Evolutionary conservation across 495 filamentous ascomycete genomes (phyloP), one percentile per base, ranked within the genome.

Genomic region (Cryomyces antarcticus): DNA sequence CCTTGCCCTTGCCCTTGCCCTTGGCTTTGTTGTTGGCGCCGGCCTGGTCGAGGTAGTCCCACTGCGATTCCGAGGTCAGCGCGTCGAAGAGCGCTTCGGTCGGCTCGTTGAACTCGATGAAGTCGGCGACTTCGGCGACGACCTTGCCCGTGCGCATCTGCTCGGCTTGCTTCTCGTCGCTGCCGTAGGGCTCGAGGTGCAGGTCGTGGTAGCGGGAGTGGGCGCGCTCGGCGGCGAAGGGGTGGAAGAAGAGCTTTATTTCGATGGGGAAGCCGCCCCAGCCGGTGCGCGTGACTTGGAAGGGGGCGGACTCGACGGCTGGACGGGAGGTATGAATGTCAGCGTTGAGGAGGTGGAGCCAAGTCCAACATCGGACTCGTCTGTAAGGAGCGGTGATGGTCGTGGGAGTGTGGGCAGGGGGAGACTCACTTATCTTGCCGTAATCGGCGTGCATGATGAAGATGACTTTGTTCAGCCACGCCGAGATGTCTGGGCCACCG

Each of bases 251-350:
- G 0, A 97, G 63, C 53, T 93, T 83, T 55, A 97, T 80, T 45
- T 83, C 78, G 49, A 96, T 87, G 54, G 89, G 81, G 65, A 97
- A 97, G 65, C 94, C 89, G 51, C 89, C 89, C 84, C 88, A 97
- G 33, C 89, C 89, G 0, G 87, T 93, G 61, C 95, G 89, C 41
- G 69, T 69, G 37, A 96, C 80, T 57, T 81, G 72, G 58, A 93
- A 96, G 28, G 88, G 79, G 33, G 44, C 28, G 75, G 75, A 38
- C 72, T 68, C 58, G 64, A 85, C 58, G 38, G 78, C 43, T 33
- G 28, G 37, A 38, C 28, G 36, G 12, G 37, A 33, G 7, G 31
- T 24, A 24, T 39, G 4, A 29, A 4, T 12, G 5, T 2, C 30
- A 24, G 17, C 2, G 17, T 24, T 24, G 17, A 2, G 17, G 2